A percentile compares a stretch with the other conserved stretches of the same genome.
Evolutionary conservation across 2,329 filamentous ascomycete genomes (phyloP).

Genomic region (Cladosporium sp.): DNA sequence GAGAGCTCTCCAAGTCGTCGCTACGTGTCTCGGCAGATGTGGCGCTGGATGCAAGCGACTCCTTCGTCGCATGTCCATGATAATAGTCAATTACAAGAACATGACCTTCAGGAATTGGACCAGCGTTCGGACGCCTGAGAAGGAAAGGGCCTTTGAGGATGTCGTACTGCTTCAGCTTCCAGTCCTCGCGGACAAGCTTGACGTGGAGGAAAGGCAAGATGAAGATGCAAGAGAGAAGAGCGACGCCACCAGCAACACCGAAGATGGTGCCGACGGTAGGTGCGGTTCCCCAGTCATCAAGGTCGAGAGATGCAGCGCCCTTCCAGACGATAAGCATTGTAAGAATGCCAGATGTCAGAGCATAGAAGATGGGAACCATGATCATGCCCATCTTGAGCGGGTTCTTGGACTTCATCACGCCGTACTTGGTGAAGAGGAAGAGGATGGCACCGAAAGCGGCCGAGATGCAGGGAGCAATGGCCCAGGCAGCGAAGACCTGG

Average conservation of each 20-base stretch:
- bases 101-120: conserved; percentile 30
- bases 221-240: conserved; percentile 52
- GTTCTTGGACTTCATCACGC: conserved; percentile 56
- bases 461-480: conserved; percentile 60
- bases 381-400: conserved; percentile 57
- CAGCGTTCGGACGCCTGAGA: conserved; percentile 40
- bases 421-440: conserved; percentile 60
- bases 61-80: conserved; percentile 51
- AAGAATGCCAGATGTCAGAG: conserved; percentile 56
- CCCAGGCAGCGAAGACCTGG: conserved; percentile 65
- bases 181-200: conserved; percentile 60
- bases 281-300: conserved; percentile 45
- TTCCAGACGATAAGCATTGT: conserved; percentile 48
- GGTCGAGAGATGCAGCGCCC: conserved; percentile 49
- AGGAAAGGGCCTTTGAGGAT: conserved; percentile 48
- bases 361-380: conserved; percentile 60
- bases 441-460: conserved; percentile 57
- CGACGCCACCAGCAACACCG: conserved; percentile 55
- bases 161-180: conserved; percentile 59
- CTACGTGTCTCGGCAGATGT: conserved; percentile 27
- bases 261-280: conserved; percentile 56
- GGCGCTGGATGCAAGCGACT: conserved; percentile 48
- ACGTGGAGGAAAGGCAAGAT: conserved; percentile 62
- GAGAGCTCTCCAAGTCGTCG: conserved; percentile 26
- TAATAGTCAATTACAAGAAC: conserved; percentile 57